Evolutionary conservation across 164 flowering plant genomes (phyloP), one percentile per base, ranked within the genome.

Genomic region (Piper betle): DNA sequence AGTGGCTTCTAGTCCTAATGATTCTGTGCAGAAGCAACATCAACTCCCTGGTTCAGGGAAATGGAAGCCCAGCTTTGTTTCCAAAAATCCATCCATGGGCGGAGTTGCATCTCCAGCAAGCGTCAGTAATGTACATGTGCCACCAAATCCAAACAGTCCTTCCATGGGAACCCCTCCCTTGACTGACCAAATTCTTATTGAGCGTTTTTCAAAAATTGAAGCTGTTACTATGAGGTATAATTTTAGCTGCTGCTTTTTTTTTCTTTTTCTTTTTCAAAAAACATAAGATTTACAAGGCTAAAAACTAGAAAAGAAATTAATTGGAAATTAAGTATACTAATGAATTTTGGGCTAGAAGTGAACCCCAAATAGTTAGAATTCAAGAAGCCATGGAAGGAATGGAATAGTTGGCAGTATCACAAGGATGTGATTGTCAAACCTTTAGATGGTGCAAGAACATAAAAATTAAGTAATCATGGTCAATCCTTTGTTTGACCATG

Each of bases 41-140:
- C 92, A 81, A 65, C 77, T 79, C 18, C 81, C 84, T 52, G 57
- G 66, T 64, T 74, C 76, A 60, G 80, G 74, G 17, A 93, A 87
- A 67, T 75, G 96, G 54, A 86, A 81, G 72, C 77, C 91, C 38
- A 85, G 83, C 69, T 88, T 97, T 60, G 74, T 88, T 53, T 80
- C 99, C 5, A 90, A 76, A 77, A 75, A 81, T 68, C 84, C 81
- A 59, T 80, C 77, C 54, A 76, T 84, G 58, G 85, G 79, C 72
- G 89, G 78, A 38, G 93, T 88, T 69, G 91, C 80, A 6, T 91
- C 99, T 68, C 96, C 99, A 62, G 82, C 82, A 53, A 90, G 96
- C 76, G 89, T 85, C 52, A 64, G 85, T 68, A 90, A 75, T 64
- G 72, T 76, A 55, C 78, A 77, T 69, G 71, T 75, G 60, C 87